These are phyloP conservation scores for Albatrellus ellisii DNA, from an alignment of 768 basidiomycete genomes.

Conservation along the genomic window DNA sequence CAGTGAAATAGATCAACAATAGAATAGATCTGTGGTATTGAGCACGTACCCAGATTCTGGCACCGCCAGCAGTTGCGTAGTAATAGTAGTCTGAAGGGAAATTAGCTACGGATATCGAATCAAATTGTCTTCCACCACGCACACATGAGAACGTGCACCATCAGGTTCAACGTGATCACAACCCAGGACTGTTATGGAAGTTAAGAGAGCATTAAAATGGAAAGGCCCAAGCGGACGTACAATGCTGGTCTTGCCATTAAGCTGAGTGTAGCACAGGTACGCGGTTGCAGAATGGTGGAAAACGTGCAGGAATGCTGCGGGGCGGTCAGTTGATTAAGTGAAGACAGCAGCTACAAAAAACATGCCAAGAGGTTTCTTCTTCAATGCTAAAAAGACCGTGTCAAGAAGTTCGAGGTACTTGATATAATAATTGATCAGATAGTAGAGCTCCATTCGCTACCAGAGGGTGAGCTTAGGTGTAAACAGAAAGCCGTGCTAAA, in stretches of 20 bases:
- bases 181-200: slow-evolving; percentile 73
- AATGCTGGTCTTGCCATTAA: slow-evolving; percentile 89
- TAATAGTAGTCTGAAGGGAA: slow-evolving; percentile 83
- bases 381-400: slow-evolving; percentile 92
- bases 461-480: slow-evolving; percentile 1
- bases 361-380: slow-evolving; percentile 95
- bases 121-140: slow-evolving; percentile 24
- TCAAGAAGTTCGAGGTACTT: slow-evolving; percentile 95
- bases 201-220: neutral
- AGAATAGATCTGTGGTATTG: too few species aligned
- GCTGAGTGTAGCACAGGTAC: slow-evolving; percentile 84
- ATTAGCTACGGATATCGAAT: neutral
- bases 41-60: slow-evolving; percentile 78
- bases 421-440: slow-evolving; percentile 99
- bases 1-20: slow-evolving; percentile 4
- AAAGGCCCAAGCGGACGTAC: slow-evolving; percentile 24
- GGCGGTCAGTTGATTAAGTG: too few species aligned
- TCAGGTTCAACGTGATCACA: slow-evolving; percentile 80
- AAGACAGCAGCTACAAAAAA: too few species aligned
- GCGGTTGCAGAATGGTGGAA: slow-evolving; percentile 99
- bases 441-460: slow-evolving; percentile 88
- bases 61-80: slow-evolving; percentile 94
- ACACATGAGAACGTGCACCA: slow-evolving; percentile 98
- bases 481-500: slow-evolving; percentile 14
- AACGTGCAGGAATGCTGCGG: slow-evolving; percentile 87